phyloP scores from a whole-genome alignment of 1,139 yeast species.

The Taphrina betulina region DNA sequence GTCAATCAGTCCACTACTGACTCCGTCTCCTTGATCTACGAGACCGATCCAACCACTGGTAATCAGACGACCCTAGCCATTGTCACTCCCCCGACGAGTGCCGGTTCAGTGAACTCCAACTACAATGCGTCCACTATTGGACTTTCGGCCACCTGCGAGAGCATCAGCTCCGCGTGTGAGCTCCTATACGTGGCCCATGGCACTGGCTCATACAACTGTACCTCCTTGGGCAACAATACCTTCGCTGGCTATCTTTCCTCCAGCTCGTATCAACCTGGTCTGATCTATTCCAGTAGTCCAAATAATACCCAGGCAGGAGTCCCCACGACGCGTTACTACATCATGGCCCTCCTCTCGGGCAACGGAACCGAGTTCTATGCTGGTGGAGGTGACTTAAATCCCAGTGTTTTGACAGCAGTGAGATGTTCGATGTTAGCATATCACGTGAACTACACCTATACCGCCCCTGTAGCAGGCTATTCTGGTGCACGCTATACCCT shows the following conservation, averaged over 20 bases:
- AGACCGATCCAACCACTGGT: neutral
- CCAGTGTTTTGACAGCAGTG: neutral
- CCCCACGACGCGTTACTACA: neutral
- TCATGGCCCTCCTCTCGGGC: neutral
- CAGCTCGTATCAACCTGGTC: neutral
- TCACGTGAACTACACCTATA: slow-evolving; percentile 4
- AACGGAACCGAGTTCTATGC: neutral
- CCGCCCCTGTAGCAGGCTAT: neutral
- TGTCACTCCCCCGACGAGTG: neutral
- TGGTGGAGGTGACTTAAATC: neutral
- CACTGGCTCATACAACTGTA: neutral
- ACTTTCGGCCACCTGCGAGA: neutral
- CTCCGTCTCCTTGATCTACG: neutral
- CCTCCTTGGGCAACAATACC: neutral
- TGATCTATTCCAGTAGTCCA: neutral
- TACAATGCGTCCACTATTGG: slow-evolving; percentile 13
- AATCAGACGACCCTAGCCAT: slow-evolving; percentile 1
- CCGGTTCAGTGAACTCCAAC: neutral
- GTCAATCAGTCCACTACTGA: neutral
- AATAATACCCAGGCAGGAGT: neutral
- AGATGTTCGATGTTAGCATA: neutral
- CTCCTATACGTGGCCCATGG: neutral
- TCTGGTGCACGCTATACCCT: neutral
- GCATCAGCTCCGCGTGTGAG: neutral
- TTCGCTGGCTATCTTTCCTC: neutral